phyloP scores from a whole-genome alignment of 768 basidiomycete species.

The Tulasnella calospora region DNA sequence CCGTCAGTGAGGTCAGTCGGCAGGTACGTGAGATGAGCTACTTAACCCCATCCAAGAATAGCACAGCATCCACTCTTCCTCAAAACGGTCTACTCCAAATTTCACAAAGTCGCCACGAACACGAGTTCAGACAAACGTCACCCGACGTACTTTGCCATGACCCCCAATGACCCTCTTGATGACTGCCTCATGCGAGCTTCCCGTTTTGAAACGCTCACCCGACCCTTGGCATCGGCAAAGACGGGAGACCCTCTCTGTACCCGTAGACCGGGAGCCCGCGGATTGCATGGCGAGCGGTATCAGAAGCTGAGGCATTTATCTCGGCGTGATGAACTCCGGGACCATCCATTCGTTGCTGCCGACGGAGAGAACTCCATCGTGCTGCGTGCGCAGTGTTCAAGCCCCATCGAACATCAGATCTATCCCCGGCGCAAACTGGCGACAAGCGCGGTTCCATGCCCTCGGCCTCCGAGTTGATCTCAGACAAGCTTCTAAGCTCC shows the following conservation, averaged over 20 bases:
- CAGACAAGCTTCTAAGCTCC: too few species aligned
- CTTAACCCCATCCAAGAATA: conserved; percentile 11
- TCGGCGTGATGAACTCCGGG: background rate
- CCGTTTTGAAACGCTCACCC: background rate
- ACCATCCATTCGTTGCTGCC: background rate
- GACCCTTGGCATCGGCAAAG: background rate
- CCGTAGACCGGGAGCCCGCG: background rate
- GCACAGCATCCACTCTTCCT: background rate
- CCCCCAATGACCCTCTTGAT: background rate
- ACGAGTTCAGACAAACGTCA: background rate
- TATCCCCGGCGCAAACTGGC: background rate
- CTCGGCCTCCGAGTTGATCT: background rate
- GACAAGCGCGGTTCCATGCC: background rate
- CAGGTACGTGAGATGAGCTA: background rate
- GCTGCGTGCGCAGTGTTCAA: background rate
- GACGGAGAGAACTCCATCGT: background rate
- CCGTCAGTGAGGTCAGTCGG: background rate
- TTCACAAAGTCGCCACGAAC: background rate
- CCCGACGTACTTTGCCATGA: background rate
- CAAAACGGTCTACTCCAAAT: background rate
- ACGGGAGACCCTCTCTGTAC: background rate
- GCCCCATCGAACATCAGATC: background rate
- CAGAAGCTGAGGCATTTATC: background rate
- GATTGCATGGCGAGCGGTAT: background rate
- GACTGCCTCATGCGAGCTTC: background rate